A percentile compares a stretch with the other conserved stretches of the same genome.
phyloP scores from a whole-genome alignment of 2,329 filamentous ascomycete genomes.

The Fusarium cyanostomum region DNA sequence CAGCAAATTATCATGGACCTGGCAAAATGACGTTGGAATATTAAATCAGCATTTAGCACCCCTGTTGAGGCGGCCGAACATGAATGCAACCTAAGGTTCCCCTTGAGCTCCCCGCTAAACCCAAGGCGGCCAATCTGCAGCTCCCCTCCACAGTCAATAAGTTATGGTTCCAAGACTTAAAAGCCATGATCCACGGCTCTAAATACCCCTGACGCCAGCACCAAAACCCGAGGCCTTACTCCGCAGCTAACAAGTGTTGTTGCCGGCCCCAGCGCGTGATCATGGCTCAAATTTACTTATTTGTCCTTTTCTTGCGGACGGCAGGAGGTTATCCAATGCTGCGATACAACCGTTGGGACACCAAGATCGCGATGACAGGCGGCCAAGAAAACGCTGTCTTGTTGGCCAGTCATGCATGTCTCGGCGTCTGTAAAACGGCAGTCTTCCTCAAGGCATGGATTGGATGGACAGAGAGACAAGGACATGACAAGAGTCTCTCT shows the following conservation, averaged over 20 bases:
- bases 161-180: not conserved
- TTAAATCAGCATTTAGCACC: not conserved
- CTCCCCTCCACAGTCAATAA: slow-evolving; percentile 26
- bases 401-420: not conserved
- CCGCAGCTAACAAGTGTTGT: slow-evolving; percentile 20
- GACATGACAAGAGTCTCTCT: not conserved
- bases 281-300: slow-evolving; percentile 36
- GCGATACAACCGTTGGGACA: slow-evolving; percentile 16
- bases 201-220: slow-evolving; percentile 36
- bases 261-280: slow-evolving; percentile 21
- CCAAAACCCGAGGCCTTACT: slow-evolving; percentile 23
- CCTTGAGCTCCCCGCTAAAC: slow-evolving; percentile 23
- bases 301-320: slow-evolving; percentile 8
- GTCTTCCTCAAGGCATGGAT: no score
- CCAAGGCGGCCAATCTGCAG: slow-evolving; percentile 13
- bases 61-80: slow-evolving; percentile 21
- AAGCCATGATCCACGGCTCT: slow-evolving; percentile 19
- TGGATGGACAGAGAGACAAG: not conserved
- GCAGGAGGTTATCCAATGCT: not conserved
- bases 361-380: not conserved
- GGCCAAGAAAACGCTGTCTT: slow-evolving; percentile 1
- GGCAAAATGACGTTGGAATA: not conserved
- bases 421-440: not conserved
- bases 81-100: slow-evolving; percentile 13
- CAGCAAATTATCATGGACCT: not conserved